Evolutionary conservation across 495 filamentous ascomycete species (phyloP), one percentile per base, ranked within the genome.

Genomic region (Xylaria longipes): DNA sequence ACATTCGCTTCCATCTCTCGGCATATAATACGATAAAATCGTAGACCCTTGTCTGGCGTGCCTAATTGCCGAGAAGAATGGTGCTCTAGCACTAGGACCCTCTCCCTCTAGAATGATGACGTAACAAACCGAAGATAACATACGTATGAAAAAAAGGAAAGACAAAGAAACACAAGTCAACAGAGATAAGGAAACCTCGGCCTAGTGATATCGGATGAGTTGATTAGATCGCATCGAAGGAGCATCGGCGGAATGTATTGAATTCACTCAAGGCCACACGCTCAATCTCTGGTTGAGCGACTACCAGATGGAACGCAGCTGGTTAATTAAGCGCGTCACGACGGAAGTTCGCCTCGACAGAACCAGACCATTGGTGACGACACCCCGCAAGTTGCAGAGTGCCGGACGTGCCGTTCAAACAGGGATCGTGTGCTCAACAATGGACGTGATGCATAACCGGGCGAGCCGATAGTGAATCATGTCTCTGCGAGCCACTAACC

Each of bases 331-430:
- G 33, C 68, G 58, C 31, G 45, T 39, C 39, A 56, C 62, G 20
- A 15, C 35, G 43, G 15, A 67, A 65, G 56, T 50, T 71, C 70
- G 70, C 73, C 73, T 41, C 74, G 72, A 73, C 68, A 77, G 74
- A 75, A 73, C 54, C 60, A 69, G 75, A 46, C 75, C 64, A 68
- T 68, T 50, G 62, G 33, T 52, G 57, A 70, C 76, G 77, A 76
- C 77, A 79, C 74, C 31, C 75, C 64, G 41, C 68, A 52, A 22
- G 15, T 17, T 15, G 41, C 70, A 64, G 72, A 71, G 71, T 76
- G 77, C 72, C 77, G 77, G 77, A 76, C 71, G 75, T 79, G 77
- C 77, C 77, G 75, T 79, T 79, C 77, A 77, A 67, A 79, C 75
- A 77, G 72, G 58, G 41, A 65, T 41, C 63, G 33, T 46, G 46